Conservation (phyloP, 257 asterid genomes). For the Penstemon davidsonii region DNA sequence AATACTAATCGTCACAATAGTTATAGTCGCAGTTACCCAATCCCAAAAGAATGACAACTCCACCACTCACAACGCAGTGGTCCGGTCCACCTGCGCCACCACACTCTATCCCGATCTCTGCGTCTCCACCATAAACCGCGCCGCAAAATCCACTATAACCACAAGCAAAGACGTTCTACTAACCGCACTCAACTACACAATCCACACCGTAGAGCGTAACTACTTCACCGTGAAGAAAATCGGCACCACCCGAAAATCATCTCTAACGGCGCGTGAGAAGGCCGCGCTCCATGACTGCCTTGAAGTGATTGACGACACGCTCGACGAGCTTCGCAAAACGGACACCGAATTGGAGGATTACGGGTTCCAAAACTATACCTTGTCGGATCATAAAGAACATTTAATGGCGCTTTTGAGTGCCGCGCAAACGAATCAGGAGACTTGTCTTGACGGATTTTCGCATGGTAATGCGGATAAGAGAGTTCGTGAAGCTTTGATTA, state of each 20-base stretch:
- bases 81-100: conserved; percentile 61
- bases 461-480: conserved; percentile 52
- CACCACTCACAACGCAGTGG: conserved; percentile 29
- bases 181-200: conserved; percentile 58
- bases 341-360: conserved; percentile 32
- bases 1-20: conserved; percentile 3
- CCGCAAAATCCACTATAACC: conserved; percentile 25
- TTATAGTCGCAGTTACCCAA: not conserved
- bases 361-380: conserved; percentile 38
- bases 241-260: conserved; percentile 9
- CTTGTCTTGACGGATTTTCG: conserved; percentile 71
- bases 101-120: conserved; percentile 70
- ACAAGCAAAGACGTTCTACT: conserved; percentile 54
- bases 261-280: conserved; percentile 50
- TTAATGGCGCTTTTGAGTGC: conserved; percentile 51
- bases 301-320: conserved; percentile 53
- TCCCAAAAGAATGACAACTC: conserved; percentile 10
- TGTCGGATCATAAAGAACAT: conserved; percentile 40
- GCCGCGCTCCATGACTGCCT: conserved; percentile 64
- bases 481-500: conserved; percentile 34
- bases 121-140: conserved; percentile 43
- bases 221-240: conserved; percentile 49
- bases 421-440: conserved; percentile 65
- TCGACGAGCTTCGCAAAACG: conserved; percentile 50
- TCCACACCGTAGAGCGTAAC: conserved; percentile 51